phyloP scores from a whole-genome alignment of 2,329 filamentous ascomycete species.

The Pyrenochaeta sp. region DNA sequence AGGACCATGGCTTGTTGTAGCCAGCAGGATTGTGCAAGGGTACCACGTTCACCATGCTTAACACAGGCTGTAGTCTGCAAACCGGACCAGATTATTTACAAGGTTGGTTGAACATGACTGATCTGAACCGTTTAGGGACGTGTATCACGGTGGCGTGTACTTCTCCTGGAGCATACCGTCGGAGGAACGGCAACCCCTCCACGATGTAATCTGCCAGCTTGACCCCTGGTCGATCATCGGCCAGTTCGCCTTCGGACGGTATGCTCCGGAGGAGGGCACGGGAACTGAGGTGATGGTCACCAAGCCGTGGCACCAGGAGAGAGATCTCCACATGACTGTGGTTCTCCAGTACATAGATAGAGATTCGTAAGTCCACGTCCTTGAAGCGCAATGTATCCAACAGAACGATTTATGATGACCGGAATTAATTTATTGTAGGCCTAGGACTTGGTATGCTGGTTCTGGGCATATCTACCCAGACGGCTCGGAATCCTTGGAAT shows the following conservation, averaged over 20 bases:
- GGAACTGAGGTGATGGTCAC: slow-evolving; percentile 9
- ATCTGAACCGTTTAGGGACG: background rate
- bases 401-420: background rate
- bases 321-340: slow-evolving; percentile 12
- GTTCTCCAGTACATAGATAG: background rate
- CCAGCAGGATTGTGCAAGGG: too few species aligned
- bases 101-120: background rate
- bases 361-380: background rate
- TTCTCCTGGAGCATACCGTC: background rate
- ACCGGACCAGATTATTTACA: too few species aligned
- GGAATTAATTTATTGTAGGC: background rate
- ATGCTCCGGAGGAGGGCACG: background rate
- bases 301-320: slow-evolving; percentile 11
- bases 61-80: background rate
- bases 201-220: background rate
- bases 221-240: background rate
- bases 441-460: background rate
- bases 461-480: slow-evolving; percentile 19
- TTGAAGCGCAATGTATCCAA: background rate
- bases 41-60: background rate
- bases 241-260: background rate
- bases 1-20: too few species aligned
- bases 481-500: slow-evolving; percentile 9
- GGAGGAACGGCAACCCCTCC: background rate
- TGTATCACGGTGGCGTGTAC: background rate